These are phyloP conservation scores for Rhodotorula paludigena DNA, from an alignment of 768 basidiomycete species.

Conservation along the genomic window DNA sequence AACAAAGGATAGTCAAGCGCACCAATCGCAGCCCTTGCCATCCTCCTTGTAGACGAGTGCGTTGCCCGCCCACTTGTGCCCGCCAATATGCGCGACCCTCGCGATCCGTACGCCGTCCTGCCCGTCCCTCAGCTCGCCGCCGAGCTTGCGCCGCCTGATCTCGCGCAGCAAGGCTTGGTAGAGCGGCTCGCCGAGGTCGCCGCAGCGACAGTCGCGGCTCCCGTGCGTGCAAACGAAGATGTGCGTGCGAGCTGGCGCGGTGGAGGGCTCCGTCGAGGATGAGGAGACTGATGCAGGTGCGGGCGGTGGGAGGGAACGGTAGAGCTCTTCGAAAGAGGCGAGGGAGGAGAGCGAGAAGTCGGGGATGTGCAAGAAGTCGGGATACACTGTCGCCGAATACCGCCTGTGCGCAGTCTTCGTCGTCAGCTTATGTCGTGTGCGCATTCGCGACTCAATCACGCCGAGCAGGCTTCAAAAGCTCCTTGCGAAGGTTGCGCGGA, in stretches of 20 bases:
- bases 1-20: too few relatives aligned
- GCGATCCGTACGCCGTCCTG: conserved; percentile 22
- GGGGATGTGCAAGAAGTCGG: conserved; percentile 18
- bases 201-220: conserved; percentile 44
- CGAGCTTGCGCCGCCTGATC: conserved; percentile 18
- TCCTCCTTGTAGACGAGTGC: conserved; percentile 23
- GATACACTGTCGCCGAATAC: conserved; percentile 39
- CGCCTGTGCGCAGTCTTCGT: background rate
- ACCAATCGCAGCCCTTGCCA: conserved; percentile 24
- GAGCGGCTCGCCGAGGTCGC: conserved; percentile 41
- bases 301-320: conserved; percentile 9
- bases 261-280: background rate
- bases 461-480: too few relatives aligned
- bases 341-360: conserved; percentile 16
- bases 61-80: conserved; percentile 40
- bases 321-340: conserved; percentile 4
- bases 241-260: conserved; percentile 1
- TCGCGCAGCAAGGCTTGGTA: conserved; percentile 36
- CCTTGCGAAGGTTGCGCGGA: too few relatives aligned
- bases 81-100: conserved; percentile 42
- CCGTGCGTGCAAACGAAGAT: conserved; percentile 45
- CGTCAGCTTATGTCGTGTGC: background rate
- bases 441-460: too few relatives aligned
- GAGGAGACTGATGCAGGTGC: background rate
- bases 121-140: conserved; percentile 19